Evolutionary conservation across 2,329 filamentous ascomycete species (phyloP).

Genomic region (Aspergillus sp.): DNA sequence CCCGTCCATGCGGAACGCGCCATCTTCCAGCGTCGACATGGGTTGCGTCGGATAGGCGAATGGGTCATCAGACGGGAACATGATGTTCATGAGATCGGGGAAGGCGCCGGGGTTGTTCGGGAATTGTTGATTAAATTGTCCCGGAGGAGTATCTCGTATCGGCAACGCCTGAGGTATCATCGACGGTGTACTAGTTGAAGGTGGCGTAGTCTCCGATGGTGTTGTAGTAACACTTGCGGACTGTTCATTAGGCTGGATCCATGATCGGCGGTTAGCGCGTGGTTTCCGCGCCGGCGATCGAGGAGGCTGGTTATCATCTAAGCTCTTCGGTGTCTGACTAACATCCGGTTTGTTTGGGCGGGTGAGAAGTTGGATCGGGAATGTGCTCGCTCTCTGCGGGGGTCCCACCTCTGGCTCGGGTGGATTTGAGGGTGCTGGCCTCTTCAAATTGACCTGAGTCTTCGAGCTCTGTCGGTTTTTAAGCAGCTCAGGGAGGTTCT

Average conservation of each 20-base stretch:
- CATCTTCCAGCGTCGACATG: slow-evolving; percentile 47
- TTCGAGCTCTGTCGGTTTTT: slow-evolving; percentile 54
- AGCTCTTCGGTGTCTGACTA: slow-evolving; percentile 28
- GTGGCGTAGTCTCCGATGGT: slow-evolving; percentile 24
- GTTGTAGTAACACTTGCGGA: slow-evolving; percentile 32
- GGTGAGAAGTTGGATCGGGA: slow-evolving; percentile 34
- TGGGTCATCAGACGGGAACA: slow-evolving; percentile 52
- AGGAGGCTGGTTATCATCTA: slow-evolving; percentile 29
- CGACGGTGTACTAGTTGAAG: slow-evolving; percentile 15
- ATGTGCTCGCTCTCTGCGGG: slow-evolving; percentile 41
- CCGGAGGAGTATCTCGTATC: slow-evolving; percentile 24
- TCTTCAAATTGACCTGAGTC: slow-evolving; percentile 50
- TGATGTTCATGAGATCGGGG: slow-evolving; percentile 51
- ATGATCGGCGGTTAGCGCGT: slow-evolving; percentile 19
- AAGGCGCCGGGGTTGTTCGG: slow-evolving; percentile 34
- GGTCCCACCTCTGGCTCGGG: slow-evolving; percentile 22
- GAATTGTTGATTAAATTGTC: slow-evolving; percentile 34
- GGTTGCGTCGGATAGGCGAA: slow-evolving; percentile 53
- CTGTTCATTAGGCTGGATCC: slow-evolving; percentile 28
- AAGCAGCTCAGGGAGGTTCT: slow-evolving; percentile 73
- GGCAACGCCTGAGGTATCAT: slow-evolving; percentile 23
- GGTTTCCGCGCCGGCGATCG: slow-evolving; percentile 21
- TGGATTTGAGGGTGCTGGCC: slow-evolving; percentile 38
- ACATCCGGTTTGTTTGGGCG: slow-evolving; percentile 26
- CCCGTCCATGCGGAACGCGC: slow-evolving; percentile 38